phyloP scores from a whole-genome alignment of 1,284 basidiomycete species.

The Papiliotrema flavescens region DNA sequence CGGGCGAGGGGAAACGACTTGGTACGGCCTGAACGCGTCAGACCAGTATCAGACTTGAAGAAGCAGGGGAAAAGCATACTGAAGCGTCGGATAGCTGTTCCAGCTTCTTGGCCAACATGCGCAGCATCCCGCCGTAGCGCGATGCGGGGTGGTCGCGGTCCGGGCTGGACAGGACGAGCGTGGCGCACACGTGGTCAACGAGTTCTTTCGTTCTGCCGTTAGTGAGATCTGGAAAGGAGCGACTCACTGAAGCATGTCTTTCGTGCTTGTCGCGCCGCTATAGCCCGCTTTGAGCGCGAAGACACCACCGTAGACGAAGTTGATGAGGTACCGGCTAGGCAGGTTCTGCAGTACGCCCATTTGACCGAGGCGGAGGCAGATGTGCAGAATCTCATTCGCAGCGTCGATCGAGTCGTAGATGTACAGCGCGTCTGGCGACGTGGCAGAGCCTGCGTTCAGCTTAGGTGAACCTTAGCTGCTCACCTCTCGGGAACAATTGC shows the following conservation, averaged over 20 bases:
- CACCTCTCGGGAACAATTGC: constrained; percentile 7
- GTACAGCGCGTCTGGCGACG: constrained; percentile 46
- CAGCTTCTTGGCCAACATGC: constrained; percentile 39
- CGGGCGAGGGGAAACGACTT: constrained; percentile 40
- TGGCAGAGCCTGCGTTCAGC: constrained; percentile 32
- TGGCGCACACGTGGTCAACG: constrained; percentile 38
- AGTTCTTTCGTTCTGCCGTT: constrained; percentile 34
- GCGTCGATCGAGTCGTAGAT: constrained; percentile 49
- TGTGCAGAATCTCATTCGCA: constrained; percentile 45
- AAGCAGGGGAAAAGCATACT: constrained; percentile 18
- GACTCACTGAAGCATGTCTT: constrained; percentile 34
- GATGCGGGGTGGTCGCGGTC: constrained; percentile 46
- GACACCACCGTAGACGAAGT: constrained; percentile 44
- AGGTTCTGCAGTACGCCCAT: constrained; percentile 42
- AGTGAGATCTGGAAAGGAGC: background rate
- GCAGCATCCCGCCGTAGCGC: constrained; percentile 44
- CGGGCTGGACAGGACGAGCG: constrained; percentile 32
- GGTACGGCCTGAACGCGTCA: constrained; percentile 31
- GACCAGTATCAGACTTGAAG: background rate
- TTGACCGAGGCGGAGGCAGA: constrained; percentile 41
- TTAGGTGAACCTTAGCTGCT: background rate
- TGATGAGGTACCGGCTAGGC: constrained; percentile 43
- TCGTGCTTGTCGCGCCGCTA: constrained; percentile 32
- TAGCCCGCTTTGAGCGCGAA: constrained; percentile 45
- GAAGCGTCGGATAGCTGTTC: constrained; percentile 39